Percentiles rank a stretch among this genome's conserved stretches.
Evolutionary conservation across 2,329 filamentous ascomycete genomes (phyloP).

Genomic region (Ophiostoma pallidulum): DNA sequence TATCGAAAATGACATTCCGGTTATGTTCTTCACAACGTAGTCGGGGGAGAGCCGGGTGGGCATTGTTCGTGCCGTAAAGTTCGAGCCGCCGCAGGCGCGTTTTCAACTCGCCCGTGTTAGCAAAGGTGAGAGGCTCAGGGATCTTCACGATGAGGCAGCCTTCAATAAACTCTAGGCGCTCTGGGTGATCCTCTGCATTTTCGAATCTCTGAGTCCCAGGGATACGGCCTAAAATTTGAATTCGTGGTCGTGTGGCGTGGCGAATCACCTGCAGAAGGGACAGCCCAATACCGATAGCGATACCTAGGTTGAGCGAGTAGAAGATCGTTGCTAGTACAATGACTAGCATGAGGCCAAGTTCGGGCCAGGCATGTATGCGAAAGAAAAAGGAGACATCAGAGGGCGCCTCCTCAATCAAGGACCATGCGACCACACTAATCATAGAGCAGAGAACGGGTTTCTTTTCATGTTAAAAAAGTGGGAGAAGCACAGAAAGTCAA

Average conservation of each 20-base stretch:
- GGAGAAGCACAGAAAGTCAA: neutral
- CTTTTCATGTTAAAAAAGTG: conserved; percentile 30
- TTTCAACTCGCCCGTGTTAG: conserved; percentile 90
- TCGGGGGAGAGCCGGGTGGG: conserved; percentile 79
- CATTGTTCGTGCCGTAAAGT: conserved; percentile 74
- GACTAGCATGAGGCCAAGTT: conserved; percentile 76
- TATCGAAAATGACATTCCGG: conserved; percentile 89
- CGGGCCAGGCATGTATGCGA: conserved; percentile 73
- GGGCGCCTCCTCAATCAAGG: conserved; percentile 88
- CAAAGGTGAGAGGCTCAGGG: conserved; percentile 90
- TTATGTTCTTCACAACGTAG: conserved; percentile 72
- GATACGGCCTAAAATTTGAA: conserved; percentile 88
- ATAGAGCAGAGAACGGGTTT: conserved; percentile 91
- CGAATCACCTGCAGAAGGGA: conserved; percentile 83
- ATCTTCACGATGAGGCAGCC: conserved; percentile 96
- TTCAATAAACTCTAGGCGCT: conserved; percentile 77
- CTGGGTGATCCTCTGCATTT: conserved; percentile 67
- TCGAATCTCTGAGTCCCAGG: conserved; percentile 76
- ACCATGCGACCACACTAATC: conserved; percentile 92
- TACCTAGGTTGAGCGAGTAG: conserved; percentile 87
- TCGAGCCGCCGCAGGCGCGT: conserved; percentile 74
- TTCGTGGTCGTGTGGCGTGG: conserved; percentile 83
- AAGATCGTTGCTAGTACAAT: conserved; percentile 91
- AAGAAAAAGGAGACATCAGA: conserved; percentile 88
- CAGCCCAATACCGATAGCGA: conserved; percentile 85